Percentiles rank a stretch among this genome's conserved stretches.
Conservation (phyloP, 768 basidiomycete species). For the Russula virescens region DNA sequence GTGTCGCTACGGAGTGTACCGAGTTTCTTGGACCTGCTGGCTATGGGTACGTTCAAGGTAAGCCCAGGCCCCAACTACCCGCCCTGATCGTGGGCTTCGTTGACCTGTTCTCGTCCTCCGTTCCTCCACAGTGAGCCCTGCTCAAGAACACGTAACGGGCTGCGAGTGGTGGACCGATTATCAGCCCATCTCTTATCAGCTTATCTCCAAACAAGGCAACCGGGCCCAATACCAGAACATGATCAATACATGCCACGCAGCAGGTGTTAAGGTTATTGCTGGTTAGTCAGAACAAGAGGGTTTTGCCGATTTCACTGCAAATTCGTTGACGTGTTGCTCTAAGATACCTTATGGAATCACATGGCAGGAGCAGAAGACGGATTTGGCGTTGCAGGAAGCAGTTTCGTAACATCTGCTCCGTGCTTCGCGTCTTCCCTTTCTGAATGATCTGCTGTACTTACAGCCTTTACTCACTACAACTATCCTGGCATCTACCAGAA, state of each 20-base stretch:
- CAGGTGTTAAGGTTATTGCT: constrained; percentile 38
- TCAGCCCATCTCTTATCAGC: constrained; percentile 58
- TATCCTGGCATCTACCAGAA: constrained; percentile 31
- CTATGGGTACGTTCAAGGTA: constrained; percentile 64
- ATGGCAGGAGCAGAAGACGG: constrained; percentile 51
- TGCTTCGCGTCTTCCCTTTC: not conserved
- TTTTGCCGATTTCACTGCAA: constrained; percentile 22
- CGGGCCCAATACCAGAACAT: constrained; percentile 44
- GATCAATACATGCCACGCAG: constrained; percentile 36
- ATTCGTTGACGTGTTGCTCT: constrained; percentile 16
- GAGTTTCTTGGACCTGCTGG: constrained; percentile 57
- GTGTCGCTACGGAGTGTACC: constrained; percentile 58
- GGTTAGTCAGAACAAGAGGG: constrained; percentile 24
- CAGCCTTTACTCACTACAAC: constrained; percentile 48
- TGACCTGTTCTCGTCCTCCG: too few species aligned
- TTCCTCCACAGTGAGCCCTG: constrained; percentile 37
- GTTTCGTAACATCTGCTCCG: not conserved
- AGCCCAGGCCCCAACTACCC: not conserved
- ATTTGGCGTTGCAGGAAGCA: constrained; percentile 19
- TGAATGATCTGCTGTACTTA: not conserved
- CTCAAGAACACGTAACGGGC: constrained; percentile 54
- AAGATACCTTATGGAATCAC: constrained; percentile 58
- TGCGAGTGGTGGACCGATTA: constrained; percentile 73
- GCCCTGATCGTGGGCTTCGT: not conserved
- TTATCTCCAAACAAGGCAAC: constrained; percentile 61